Conservation (phyloP, 2,329 filamentous ascomycete species). For the Diaporthe ampelina region DNA sequence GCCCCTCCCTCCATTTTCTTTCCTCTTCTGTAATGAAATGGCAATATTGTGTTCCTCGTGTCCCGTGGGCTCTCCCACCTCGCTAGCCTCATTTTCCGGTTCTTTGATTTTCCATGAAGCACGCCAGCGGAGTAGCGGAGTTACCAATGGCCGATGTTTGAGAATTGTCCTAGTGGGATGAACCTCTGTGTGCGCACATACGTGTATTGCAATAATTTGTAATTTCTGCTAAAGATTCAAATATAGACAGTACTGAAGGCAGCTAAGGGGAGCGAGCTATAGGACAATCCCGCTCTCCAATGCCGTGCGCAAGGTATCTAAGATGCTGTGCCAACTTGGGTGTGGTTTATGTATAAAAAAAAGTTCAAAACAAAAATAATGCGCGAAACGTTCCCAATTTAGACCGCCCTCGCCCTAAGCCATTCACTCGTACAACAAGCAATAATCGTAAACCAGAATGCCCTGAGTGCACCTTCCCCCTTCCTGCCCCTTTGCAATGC, state of each 20-base stretch:
- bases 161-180: constrained; percentile 11
- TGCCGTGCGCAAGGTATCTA: constrained; percentile 28
- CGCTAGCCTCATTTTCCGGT: background rate
- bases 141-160: constrained; percentile 25
- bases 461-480: constrained; percentile 24
- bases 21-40: background rate
- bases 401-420: constrained; percentile 9
- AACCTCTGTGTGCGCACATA: background rate
- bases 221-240: constrained; percentile 29
- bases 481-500: constrained; percentile 23
- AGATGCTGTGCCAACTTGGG: constrained; percentile 31
- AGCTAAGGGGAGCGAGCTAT: background rate
- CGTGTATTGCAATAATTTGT: constrained; percentile 18
- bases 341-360: constrained; percentile 22
- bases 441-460: constrained; percentile 25
- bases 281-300: constrained; percentile 3
- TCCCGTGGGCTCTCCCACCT: background rate
- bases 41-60: constrained; percentile 1
- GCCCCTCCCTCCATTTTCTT: background rate
- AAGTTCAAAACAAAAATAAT: constrained; percentile 11
- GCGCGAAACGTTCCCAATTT: constrained; percentile 29
- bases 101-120: background rate
- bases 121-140: constrained; percentile 25
- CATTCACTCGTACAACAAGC: constrained; percentile 29
- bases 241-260: constrained; percentile 31